phyloP scores from a whole-genome alignment of 2,329 filamentous ascomycete species.

The Aureobasidium zeae region DNA sequence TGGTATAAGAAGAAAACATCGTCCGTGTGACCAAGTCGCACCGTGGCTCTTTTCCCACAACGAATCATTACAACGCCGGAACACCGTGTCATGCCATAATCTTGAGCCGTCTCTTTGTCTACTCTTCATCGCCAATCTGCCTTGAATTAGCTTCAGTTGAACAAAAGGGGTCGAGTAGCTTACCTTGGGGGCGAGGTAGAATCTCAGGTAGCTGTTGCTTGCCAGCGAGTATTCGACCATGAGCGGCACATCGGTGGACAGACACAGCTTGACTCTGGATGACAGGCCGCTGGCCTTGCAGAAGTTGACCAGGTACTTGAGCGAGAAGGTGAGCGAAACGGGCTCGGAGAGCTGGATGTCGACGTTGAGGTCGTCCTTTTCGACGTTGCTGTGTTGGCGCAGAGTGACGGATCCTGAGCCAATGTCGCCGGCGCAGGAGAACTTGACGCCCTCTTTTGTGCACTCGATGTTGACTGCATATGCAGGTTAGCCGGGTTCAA shows the following conservation, averaged over 20 bases:
- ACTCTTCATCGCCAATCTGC: slow-evolving; percentile 63
- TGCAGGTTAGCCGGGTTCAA: slow-evolving; percentile 21
- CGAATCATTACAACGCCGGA: slow-evolving; percentile 7
- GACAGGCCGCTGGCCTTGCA: slow-evolving; percentile 92
- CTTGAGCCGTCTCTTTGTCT: slow-evolving; percentile 20
- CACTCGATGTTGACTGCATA: slow-evolving; percentile 81
- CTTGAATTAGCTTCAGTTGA: slow-evolving; percentile 28
- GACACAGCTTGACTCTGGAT: slow-evolving; percentile 73
- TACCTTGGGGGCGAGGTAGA: slow-evolving; percentile 98
- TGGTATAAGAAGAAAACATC: slow-evolving; percentile 5
- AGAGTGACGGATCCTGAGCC: slow-evolving; percentile 90
- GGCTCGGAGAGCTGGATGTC: slow-evolving; percentile 87
- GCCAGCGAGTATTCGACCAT: slow-evolving; percentile 82
- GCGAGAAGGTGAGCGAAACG: slow-evolving; percentile 89
- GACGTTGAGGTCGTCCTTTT: slow-evolving; percentile 79
- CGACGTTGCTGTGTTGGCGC: slow-evolving; percentile 76
- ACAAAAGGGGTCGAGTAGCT: slow-evolving; percentile 22
- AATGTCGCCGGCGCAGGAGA: slow-evolving; percentile 87
- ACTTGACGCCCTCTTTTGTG: slow-evolving; percentile 94
- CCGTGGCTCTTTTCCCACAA: neutral
- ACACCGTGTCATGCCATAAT: slow-evolving; percentile 15
- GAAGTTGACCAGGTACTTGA: slow-evolving; percentile 99
- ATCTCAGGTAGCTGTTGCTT: slow-evolving; percentile 81
- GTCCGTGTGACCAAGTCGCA: neutral
- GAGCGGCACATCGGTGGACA: slow-evolving; percentile 92